Percentiles rank a stretch among this genome's conserved stretches.
phyloP scores from a whole-genome alignment of 208 protist genomes.

The Trypanosomatidae sp. region DNA sequence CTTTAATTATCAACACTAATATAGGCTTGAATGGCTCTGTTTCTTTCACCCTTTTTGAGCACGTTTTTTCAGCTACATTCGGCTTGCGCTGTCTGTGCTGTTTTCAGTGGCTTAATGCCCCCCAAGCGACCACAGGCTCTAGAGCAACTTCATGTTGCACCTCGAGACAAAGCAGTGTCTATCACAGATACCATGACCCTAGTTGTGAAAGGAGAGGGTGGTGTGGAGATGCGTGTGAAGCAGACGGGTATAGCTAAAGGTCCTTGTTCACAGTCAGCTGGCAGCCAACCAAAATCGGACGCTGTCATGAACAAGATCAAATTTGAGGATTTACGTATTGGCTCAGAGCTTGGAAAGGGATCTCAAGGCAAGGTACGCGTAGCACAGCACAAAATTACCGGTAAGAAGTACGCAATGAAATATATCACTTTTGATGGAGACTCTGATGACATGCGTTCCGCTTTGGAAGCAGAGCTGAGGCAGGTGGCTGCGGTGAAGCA shows the following conservation, averaged over 20 bases:
- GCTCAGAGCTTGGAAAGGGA: constrained; percentile 76
- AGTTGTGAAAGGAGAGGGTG: constrained; percentile 87
- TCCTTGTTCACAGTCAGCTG: constrained; percentile 15
- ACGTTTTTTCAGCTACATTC: neutral
- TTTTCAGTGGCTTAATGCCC: constrained; percentile 46
- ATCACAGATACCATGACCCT: constrained; percentile 92
- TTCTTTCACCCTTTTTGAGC: neutral
- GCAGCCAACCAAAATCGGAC: constrained; percentile 30
- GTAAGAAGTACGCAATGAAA: constrained; percentile 88
- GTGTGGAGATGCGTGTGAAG: constrained; percentile 88
- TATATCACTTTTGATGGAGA: constrained; percentile 80
- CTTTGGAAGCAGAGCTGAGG: constrained; percentile 74
- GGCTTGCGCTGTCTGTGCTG: neutral
- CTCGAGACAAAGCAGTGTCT: constrained; percentile 69
- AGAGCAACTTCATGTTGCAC: constrained; percentile 61
- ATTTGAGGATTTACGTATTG: constrained; percentile 87
- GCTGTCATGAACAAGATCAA: constrained; percentile 74
- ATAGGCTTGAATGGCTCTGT: neutral
- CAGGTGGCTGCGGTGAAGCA: constrained; percentile 86
- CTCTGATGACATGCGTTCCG: constrained; percentile 64
- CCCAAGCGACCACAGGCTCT: constrained; percentile 73
- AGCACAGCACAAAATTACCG: constrained; percentile 64
- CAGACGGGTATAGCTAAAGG: constrained; percentile 71
- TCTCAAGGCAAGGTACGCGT: constrained; percentile 90
- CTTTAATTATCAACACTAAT: neutral